phyloP scores from a whole-genome alignment of 2,329 filamentous ascomycete species.

The Aspergillus bombycis region DNA sequence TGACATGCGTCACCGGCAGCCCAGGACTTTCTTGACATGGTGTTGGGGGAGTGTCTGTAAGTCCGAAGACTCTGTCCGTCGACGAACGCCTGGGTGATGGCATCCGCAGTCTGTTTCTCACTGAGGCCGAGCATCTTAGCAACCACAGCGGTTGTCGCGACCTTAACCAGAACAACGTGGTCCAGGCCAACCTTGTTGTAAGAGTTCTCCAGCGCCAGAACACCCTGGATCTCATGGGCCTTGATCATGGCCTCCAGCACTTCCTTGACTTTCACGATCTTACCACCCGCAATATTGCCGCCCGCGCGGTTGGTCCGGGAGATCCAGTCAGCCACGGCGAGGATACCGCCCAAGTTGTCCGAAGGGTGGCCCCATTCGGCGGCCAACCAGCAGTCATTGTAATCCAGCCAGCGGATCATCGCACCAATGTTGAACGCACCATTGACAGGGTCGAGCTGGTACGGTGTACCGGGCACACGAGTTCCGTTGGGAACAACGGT shows the following conservation, averaged over 20 bases:
- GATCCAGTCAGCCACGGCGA: constrained; percentile 96
- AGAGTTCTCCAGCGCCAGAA: constrained; percentile 93
- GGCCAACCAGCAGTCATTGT: constrained; percentile 99
- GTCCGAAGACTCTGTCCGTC: constrained; percentile 95
- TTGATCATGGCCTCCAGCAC: constrained; percentile 98
- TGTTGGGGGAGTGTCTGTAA: constrained; percentile 97
- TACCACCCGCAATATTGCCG: constrained; percentile 70
- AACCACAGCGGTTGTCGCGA: constrained; percentile 90
- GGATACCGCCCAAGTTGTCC: constrained; percentile 95
- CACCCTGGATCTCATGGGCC: constrained; percentile 98
- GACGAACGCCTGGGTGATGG: constrained; percentile 95
- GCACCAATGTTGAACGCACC: constrained; percentile 98
- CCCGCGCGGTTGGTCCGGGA: constrained; percentile 90
- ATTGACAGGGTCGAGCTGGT: constrained; percentile 92
- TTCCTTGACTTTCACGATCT: constrained; percentile 85
- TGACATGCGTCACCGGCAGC: constrained; percentile 98
- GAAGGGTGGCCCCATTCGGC: constrained; percentile 99
- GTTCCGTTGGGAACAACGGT: constrained; percentile 90
- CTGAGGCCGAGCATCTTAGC: constrained; percentile 90
- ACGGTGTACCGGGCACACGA: constrained; percentile 87
- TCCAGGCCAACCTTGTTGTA: constrained; percentile 99
- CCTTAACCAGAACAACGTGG: constrained; percentile 97
- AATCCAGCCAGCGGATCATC: constrained; percentile 99
- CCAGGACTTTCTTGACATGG: constrained; percentile 99
- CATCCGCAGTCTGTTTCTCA: constrained; percentile 90